phyloP scores from a whole-genome alignment of 1,284 basidiomycete genomes.

The Sporisorium graminicola region DNA sequence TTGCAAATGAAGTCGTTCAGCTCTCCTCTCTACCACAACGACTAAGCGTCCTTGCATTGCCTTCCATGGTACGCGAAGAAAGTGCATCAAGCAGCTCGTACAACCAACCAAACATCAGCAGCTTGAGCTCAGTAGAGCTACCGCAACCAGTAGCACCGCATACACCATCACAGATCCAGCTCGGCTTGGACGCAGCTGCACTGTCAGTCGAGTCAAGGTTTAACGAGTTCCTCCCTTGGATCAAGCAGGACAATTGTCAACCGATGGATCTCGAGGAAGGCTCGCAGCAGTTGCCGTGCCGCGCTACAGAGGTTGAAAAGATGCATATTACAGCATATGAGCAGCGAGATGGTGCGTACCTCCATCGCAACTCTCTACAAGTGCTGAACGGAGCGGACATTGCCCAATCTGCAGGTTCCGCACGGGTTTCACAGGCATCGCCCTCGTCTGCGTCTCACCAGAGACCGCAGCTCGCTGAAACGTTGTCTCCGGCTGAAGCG shows the following conservation, averaged over 20 bases:
- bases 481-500: not conserved
- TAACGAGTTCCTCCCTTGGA: slow-evolving; percentile 32
- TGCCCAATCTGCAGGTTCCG: not conserved
- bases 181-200: slow-evolving; percentile 7
- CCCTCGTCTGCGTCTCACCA: not conserved
- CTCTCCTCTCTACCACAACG: not conserved
- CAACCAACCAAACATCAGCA: not conserved
- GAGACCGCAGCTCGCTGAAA: not conserved
- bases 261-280: not conserved
- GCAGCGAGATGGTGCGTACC: slow-evolving; percentile 4
- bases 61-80: no score
- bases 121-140: slow-evolving; percentile 16
- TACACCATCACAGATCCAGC: slow-evolving; percentile 26
- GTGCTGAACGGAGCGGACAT: not conserved
- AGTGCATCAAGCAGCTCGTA: not conserved
- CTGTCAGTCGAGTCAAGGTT: slow-evolving; percentile 6
- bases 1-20: not conserved
- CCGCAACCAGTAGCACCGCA: slow-evolving; percentile 5
- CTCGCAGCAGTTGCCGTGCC: not conserved
- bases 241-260: slow-evolving; percentile 5
- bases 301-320: not conserved
- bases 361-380: slow-evolving; percentile 3
- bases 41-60: no score
- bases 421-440: not conserved
- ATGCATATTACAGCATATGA: slow-evolving; percentile 12